These are phyloP conservation scores for Candida insectalens DNA, from an alignment of 805 yeast species.

Conservation along the genomic window DNA sequence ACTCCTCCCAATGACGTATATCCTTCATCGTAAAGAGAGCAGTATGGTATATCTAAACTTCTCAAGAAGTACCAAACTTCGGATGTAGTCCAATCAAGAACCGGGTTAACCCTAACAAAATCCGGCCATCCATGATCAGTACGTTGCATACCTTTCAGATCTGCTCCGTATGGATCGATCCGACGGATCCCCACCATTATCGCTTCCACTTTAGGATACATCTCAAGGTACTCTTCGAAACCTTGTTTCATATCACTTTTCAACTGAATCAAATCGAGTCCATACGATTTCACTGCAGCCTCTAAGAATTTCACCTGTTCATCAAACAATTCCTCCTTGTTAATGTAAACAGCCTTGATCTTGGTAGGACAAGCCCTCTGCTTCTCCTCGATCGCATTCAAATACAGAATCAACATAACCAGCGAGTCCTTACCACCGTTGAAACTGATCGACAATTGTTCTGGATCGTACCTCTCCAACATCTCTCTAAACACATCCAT, in stretches of 20 bases:
- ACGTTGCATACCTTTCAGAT: slow-evolving; percentile 47
- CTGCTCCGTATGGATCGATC: slow-evolving; percentile 75
- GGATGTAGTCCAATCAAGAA: slow-evolving; percentile 76
- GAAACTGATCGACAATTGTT: slow-evolving; percentile 69
- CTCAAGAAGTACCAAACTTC: slow-evolving; percentile 81
- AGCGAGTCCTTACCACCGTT: slow-evolving; percentile 97
- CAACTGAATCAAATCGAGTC: slow-evolving; percentile 36
- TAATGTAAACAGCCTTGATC: slow-evolving; percentile 56
- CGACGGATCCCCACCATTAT: slow-evolving; percentile 83
- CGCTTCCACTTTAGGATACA: slow-evolving; percentile 49
- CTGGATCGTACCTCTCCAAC: slow-evolving; percentile 17
- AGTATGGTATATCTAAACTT: slow-evolving; percentile 52
- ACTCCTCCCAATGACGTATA: slow-evolving; percentile 87
- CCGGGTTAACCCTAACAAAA: slow-evolving; percentile 78
- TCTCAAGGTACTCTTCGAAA: slow-evolving; percentile 47
- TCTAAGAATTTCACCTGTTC: slow-evolving; percentile 62
- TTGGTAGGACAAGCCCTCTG: slow-evolving; percentile 14
- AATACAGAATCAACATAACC: slow-evolving; percentile 69
- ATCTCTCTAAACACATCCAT: slow-evolving; percentile 11
- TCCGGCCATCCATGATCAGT: slow-evolving; percentile 93
- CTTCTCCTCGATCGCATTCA: slow-evolving; percentile 38
- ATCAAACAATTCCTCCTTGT: slow-evolving; percentile 62
- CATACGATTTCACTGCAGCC: slow-evolving; percentile 42
- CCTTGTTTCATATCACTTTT: slow-evolving; percentile 54
- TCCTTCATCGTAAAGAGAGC: slow-evolving; percentile 70